A percentile compares a stretch with the other conserved stretches of the same genome.
Evolutionary conservation across 2,329 filamentous ascomycete species (phyloP).

Genomic region (Macrophomina phaseolina): DNA sequence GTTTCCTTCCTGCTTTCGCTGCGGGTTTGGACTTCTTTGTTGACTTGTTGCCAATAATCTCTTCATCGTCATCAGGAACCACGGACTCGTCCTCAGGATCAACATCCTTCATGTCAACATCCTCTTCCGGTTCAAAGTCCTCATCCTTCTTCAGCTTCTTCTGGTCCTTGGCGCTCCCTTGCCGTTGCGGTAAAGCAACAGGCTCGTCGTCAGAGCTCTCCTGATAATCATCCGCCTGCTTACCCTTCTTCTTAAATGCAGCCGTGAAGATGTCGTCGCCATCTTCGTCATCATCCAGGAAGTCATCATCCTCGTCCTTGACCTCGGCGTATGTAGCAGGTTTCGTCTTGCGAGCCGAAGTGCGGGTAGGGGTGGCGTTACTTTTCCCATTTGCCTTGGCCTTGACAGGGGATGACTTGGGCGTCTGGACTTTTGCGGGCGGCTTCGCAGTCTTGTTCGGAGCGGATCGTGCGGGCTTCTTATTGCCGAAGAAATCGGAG

Average conservation of each 20-base stretch:
- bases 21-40: constrained; percentile 42
- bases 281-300: constrained; percentile 55
- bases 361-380: constrained; percentile 41
- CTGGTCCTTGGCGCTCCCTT: constrained; percentile 48
- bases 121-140: constrained; percentile 49
- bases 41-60: constrained; percentile 46
- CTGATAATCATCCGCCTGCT: constrained; percentile 73
- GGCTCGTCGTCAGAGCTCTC: constrained; percentile 40
- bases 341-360: constrained; percentile 50
- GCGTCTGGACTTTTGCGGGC: constrained; percentile 45
- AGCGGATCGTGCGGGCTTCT: constrained; percentile 60
- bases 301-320: constrained; percentile 68
- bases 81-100: constrained; percentile 54
- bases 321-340: constrained; percentile 50
- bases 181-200: constrained; percentile 40
- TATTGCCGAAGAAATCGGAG: constrained; percentile 67
- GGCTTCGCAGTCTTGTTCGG: constrained; percentile 41
- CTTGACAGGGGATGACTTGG: constrained; percentile 44
- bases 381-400: constrained; percentile 40
- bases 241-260: constrained; percentile 66
- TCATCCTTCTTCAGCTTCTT: constrained; percentile 49
- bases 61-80: constrained; percentile 51
- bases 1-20: constrained; percentile 52
- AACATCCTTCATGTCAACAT: constrained; percentile 61
- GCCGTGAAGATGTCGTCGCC: constrained; percentile 87